Evolutionary conservation across 2,329 filamentous ascomycete species (phyloP), one percentile per base, ranked within the genome.

Genomic region (Rutstroemia sydowiana): DNA sequence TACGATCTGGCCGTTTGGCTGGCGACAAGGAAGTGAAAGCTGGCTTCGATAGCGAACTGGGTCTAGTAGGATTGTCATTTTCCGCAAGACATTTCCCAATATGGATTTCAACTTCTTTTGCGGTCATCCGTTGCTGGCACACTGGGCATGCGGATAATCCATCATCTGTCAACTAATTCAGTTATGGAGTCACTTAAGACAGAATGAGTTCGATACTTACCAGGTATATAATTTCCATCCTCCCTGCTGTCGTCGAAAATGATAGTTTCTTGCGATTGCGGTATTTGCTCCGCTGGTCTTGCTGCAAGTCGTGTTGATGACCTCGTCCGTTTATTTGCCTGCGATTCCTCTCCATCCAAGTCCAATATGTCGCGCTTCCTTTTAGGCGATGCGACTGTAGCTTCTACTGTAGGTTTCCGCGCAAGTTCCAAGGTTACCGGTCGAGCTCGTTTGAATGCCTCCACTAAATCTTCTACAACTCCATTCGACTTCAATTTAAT

Each of bases 131-230:
- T 74, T 73, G 59, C 14, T 60, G 46, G 66, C 93, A 98, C 16
- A 92, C 85, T 0, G 93, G 93, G 66, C 93, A 98, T 37, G 81
- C 75, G 1, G 91, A 87, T 13, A 93, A 73, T 3, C 88, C 89
- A 60, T 63, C 57, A 40, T 62, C 60, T 63, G 45, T 26, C 8
- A 10, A n/a, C 16, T 18, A 8, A 18, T 46, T 58, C 45, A 59
- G 51, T 30, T 30, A 46, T 9, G 28, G n/a, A n/a, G n/a, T n/a
- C n/a, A n/a, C n/a, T n/a, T n/a, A n/a, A n/a, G n/a, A n/a, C n/a
- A n/a, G n/a, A n/a, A n/a, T n/a, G n/a, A n/a, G n/a, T n/a, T n/a
- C 5, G 3, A 16, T 3, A 48, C 57, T 48, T 48, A 67, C 65
- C 62, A 53, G 59, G 62, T 14, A 58, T 31, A 47, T 62, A 64